These are phyloP conservation scores for Fonsecaea pedrosoi DNA, from an alignment of 2,329 filamentous ascomycete species.

Conservation along the genomic window DNA sequence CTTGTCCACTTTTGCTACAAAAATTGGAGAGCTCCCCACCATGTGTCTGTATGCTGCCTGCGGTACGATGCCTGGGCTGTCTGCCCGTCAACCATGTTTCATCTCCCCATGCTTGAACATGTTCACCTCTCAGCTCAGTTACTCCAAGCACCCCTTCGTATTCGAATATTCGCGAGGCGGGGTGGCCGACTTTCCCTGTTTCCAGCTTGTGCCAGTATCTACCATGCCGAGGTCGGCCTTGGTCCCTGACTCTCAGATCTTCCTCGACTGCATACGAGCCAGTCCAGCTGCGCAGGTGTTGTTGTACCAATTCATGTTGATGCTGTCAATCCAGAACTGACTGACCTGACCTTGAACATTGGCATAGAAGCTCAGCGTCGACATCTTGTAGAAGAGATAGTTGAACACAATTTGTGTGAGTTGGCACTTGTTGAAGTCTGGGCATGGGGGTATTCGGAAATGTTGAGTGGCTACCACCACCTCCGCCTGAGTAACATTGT, in stretches of 20 bases:
- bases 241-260: background rate
- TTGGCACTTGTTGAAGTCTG: conserved; percentile 47
- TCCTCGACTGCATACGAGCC: conserved; percentile 29
- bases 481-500: conserved; percentile 46
- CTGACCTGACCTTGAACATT: conserved; percentile 49
- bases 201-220: background rate
- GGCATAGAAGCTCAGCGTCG: conserved; percentile 58
- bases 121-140: background rate
- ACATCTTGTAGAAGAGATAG: conserved; percentile 50
- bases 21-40: conserved; percentile 4
- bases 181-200: background rate
- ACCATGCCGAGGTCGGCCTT: background rate
- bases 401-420: conserved; percentile 54
- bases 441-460: conserved; percentile 53
- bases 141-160: conserved; percentile 3
- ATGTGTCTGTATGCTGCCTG: conserved; percentile 5
- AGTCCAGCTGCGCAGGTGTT: conserved; percentile 56
- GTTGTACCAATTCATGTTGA: conserved; percentile 58
- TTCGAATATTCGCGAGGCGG: background rate
- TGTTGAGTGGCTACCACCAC: conserved; percentile 46
- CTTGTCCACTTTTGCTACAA: conserved; percentile 4
- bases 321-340: conserved; percentile 57
- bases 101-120: background rate
- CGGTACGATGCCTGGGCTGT: background rate
- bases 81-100: background rate